Percentiles rank a stretch among this genome's conserved stretches.
phyloP scores from a whole-genome alignment of 2,329 filamentous ascomycete genomes.

The Alternaria brassicae region DNA sequence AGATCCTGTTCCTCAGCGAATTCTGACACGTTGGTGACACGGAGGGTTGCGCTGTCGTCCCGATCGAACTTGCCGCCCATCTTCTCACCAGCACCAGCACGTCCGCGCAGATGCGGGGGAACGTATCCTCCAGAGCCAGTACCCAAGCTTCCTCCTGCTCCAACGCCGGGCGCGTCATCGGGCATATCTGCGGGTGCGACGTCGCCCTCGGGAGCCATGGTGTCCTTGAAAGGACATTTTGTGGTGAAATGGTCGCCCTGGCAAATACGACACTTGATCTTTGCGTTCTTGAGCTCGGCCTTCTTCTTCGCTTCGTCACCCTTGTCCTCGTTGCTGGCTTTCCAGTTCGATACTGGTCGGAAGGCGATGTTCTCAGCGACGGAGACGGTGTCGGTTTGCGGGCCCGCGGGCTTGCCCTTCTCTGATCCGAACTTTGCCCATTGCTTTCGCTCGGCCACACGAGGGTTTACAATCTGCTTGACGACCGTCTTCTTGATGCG shows the following conservation, averaged over 20 bases:
- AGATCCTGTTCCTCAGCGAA: constrained; percentile 96
- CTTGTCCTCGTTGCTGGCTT: constrained; percentile 80
- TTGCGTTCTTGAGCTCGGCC: constrained; percentile 89
- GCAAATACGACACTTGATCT: constrained; percentile 99
- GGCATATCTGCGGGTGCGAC: constrained; percentile 56
- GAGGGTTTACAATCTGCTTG: constrained; percentile 93
- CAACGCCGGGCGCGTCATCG: constrained; percentile 52
- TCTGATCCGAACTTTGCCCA: constrained; percentile 94
- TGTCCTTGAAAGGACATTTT: constrained; percentile 99
- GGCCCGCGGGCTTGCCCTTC: constrained; percentile 82
- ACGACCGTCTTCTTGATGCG: constrained; percentile 91
- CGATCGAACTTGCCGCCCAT: constrained; percentile 96
- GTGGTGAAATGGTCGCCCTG: constrained; percentile 99
- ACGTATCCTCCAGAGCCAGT: constrained; percentile 85
- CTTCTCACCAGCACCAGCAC: constrained; percentile 76
- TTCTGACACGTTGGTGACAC: constrained; percentile 98
- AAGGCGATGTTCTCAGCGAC: constrained; percentile 99
- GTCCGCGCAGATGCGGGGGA: constrained; percentile 87
- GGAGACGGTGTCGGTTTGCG: constrained; percentile 86
- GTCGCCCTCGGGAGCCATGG: constrained; percentile 82
- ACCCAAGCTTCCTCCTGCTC: constrained; percentile 64
- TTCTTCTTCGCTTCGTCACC: constrained; percentile 75
- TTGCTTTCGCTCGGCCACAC: constrained; percentile 90
- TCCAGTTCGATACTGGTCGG: constrained; percentile 92
- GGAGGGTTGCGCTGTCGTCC: constrained; percentile 93